Base-by-base conservation (phyloP, 2,329 filamentous ascomycete genomes). In the Rutstroemia sp. region DNA sequence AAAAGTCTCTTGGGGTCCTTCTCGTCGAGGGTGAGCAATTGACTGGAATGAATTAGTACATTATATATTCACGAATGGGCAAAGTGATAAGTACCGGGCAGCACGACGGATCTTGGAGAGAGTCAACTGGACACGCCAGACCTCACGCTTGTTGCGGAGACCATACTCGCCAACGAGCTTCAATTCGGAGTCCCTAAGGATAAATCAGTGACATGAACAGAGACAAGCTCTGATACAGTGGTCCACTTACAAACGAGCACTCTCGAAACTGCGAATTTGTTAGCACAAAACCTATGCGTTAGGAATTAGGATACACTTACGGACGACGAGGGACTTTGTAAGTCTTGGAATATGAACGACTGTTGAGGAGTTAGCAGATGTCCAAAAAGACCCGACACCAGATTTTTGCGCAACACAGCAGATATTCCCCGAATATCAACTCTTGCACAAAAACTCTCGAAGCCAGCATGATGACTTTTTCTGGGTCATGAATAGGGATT, bases 71-170 rank as follows among this genome's bases (percentile, higher is more conserved):
- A 3, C 2, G 30, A 19, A 14, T 8, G 2, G 9, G 2, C 4
- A 5, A 21, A n/a, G 6, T 14, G 10, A n/a, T 7, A 37, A 23
- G 37, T 89, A 96, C 92, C 94, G 94, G 76, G 94, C 94, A 87
- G 94, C 94, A 96, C 94, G 94, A 92, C 94, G 94, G 73, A 99
- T 99, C 88, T 97, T 97, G 82, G 94, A 97, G 75, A 99, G 88
- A 73, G 92, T 96, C 78, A 99, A 88, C 85, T 90, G 87, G 80
- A 99, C 94, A 80, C 94, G 91, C 94, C 94, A 99, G 75, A 99
- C 94, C 85, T 99, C 94, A 84, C 94, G 92, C 91, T 99, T 99
- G 86, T 99, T 99, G 81, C 92, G 89, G 73, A 99, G 90, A 81
- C 94, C 94, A 84, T 95, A 99, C 83, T 99, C 94, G 80, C 94